Evolutionary conservation across 306 rosid genomes (phyloP).

Genomic region (Luffa acutangula): DNA sequence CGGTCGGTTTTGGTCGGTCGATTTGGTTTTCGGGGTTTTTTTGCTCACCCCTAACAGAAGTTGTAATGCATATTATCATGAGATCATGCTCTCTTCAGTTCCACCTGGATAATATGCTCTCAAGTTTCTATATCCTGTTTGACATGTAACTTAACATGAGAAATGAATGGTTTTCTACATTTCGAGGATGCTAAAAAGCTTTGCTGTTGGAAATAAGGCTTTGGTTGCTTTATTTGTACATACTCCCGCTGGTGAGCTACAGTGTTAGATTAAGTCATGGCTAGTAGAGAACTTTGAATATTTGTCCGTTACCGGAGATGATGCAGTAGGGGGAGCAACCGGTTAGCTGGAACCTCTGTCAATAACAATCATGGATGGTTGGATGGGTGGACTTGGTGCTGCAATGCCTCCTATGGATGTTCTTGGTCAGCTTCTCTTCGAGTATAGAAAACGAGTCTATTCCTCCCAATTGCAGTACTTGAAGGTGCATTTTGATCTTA

Average conservation of each 20-base stretch:
- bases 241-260: constrained; percentile 97
- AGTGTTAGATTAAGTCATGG: constrained; percentile 96
- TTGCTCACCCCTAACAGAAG: no score
- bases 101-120: not conserved
- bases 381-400: constrained; percentile 99
- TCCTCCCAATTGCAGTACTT: constrained; percentile 90
- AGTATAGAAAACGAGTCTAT: constrained; percentile 83
- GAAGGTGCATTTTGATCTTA: constrained; percentile 42
- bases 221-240: constrained; percentile 98
- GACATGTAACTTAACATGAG: not conserved
- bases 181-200: constrained; percentile 69
- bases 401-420: constrained; percentile 97
- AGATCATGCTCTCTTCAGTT: not conserved
- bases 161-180: not conserved
- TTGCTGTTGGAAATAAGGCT: constrained; percentile 78
- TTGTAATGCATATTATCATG: not conserved
- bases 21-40: no score
- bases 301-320: constrained; percentile 67
- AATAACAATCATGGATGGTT: constrained; percentile 98
- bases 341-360: constrained; percentile 99
- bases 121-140: not conserved
- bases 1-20: no score
- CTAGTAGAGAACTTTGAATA: constrained; percentile 82
- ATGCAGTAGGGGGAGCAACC: constrained; percentile 66
- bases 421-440: constrained; percentile 83